Percentiles rank a stretch among this genome's conserved stretches.
phyloP scores from a whole-genome alignment of 306 rosid genomes.

The peach (Prunus persica) region Prunus_persica_NCBIv2 NC_034016.1:12186501-12187000 shows the following conservation, averaged over 20 bases:
- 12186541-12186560: conserved; percentile 92
- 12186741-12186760: conserved; percentile 35
- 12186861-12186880: conserved; percentile 37
- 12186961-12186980: no score
- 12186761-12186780: conserved; percentile 31
- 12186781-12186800: conserved; percentile 23
- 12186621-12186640: conserved; percentile 17
- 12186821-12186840: conserved; percentile 35
- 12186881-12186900: conserved; percentile 11
- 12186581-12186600: conserved; percentile 58
- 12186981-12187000: background rate
- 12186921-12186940: no score
- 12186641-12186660: conserved; percentile 49
- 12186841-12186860: conserved; percentile 28
- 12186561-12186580: conserved; percentile 63
- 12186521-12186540: conserved; percentile 91
- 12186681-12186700: conserved; percentile 29
- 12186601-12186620: conserved; percentile 18
- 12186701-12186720: conserved; percentile 25
- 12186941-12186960: no score
- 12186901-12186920: background rate
- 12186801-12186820: conserved; percentile 34
- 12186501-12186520: conserved; percentile 98
- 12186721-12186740: conserved; percentile 26
- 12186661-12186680: conserved; percentile 59